phyloP scores from a whole-genome alignment of 169 alveolate species.

The Eimeria tenella region DNA sequence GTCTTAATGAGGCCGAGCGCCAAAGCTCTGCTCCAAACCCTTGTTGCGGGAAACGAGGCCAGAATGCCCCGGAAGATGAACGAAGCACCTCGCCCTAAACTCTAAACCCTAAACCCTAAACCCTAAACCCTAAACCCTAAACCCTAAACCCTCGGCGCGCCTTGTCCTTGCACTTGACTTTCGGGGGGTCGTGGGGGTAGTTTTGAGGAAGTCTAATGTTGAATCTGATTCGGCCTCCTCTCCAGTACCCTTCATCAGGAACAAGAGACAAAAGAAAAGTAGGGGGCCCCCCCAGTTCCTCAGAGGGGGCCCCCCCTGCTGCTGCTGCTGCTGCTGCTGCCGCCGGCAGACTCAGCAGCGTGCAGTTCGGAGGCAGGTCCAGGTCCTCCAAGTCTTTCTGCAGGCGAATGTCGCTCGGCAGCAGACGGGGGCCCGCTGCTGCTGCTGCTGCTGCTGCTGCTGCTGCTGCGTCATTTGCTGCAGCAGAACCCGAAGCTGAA shows the following conservation, averaged over 20 bases:
- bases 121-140: too few relatives aligned
- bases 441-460: background rate
- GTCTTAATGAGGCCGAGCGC: too few relatives aligned
- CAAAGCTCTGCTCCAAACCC: too few relatives aligned
- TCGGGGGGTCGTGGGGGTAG: slow-evolving; percentile 83
- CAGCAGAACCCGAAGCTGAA: background rate
- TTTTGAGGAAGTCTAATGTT: slow-evolving; percentile 73
- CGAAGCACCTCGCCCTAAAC: too few relatives aligned
- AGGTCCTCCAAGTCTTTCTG: slow-evolving; percentile 83
- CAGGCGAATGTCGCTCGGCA: slow-evolving; percentile 82
- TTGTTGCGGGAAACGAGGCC: too few relatives aligned
- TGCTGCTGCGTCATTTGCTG: too few relatives aligned
- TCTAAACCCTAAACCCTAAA: too few relatives aligned
- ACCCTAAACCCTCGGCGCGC: too few relatives aligned
- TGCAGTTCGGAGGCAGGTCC: slow-evolving; percentile 81
- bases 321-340: background rate
- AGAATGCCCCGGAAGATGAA: too few relatives aligned
- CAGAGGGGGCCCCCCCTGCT: background rate
- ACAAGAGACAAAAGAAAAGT: slow-evolving; percentile 68
- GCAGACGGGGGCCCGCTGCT: slow-evolving; percentile 62
- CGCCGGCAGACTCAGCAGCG: background rate
- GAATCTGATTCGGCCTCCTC: slow-evolving; percentile 81
- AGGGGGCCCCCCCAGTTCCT: background rate
- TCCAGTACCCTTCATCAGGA: slow-evolving; percentile 85
- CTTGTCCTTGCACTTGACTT: slow-evolving; percentile 80